Evolutionary conservation across 2,329 filamentous ascomycete genomes (phyloP), one percentile per base, ranked within the genome.

Genomic region (Botrytis byssoidea): DNA sequence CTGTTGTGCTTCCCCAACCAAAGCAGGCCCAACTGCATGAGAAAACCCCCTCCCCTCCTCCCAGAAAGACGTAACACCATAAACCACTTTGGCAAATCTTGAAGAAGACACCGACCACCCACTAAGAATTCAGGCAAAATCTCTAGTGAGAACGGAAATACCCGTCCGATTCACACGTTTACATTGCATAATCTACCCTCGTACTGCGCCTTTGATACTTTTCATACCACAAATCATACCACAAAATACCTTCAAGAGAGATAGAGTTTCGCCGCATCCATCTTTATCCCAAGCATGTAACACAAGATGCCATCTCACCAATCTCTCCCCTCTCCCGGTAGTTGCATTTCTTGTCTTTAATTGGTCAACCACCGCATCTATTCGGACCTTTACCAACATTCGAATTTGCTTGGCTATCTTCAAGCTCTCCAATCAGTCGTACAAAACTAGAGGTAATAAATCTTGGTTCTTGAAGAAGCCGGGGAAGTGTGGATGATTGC

Each of bases 171-270:
- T 29, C 51, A 57, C 51, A 57, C n/a, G 14, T 57, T 57, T 57
- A 57, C 51, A 57, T n/a, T 57, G 51, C 51, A 57, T 57, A 57
- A 57, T 57, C 51, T 57, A 57, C 51, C 51, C 51, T 57, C 51
- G n/a, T 57, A 57, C 51, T 57, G n/a, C n/a, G 12, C 18, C n/a
- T 32, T 32, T 32, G 51, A 6, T 29, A 57, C n/a, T 57, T 18
- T 32, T 57, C 51, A 55, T 29, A 55, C n/a, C 51, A 29, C 48
- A 51, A 51, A 51, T 51, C 48, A 57, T 18, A 29, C 51, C 51
- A 57, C 51, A 18, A 57, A 32, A 16, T 32, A 9, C 51, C 14
- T 57, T 29, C 1, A 18, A 57, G 51, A 32, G n/a, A 57, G 14
- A 29, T n/a, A 29, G 25, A 57, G n/a, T 57, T 57, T 57, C 51